Evolutionary conservation across 495 filamentous ascomycete species (phyloP), one percentile per base, ranked within the genome.

Genomic region (Hypomontagnella submonticulosa): DNA sequence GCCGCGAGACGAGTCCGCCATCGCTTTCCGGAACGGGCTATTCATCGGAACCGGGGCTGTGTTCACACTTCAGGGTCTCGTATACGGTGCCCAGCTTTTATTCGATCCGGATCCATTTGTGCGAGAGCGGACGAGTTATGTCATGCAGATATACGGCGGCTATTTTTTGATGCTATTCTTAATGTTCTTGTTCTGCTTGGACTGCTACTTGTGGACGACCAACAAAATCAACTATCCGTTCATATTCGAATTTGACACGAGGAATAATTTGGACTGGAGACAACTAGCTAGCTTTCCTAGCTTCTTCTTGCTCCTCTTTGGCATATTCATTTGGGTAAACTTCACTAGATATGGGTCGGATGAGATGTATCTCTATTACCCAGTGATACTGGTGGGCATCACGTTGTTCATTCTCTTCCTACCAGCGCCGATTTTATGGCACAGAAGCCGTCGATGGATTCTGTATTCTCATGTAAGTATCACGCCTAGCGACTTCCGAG

Each of bases 141-240:
- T 97, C 15, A 74, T 97, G 37, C 77, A 97, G 85, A 83, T 97
- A 6, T 97, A 97, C 69, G 92, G 79, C 18, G 93, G 93, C 4
- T 96, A 92, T 72, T 93, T 95, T 56, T 80, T 96, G 4, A 83
- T 88, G 56, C 76, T 93, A 10, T 81, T 90, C 50, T 84, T 96
- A 16, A 86, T 93, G 70, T 77, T 86, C 37, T 73, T 93, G 19
- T 97, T 96, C 67, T 89, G 86, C 60, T 46, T 97, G 32, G 89
- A 90, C 68, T 94, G 92, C 71, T 84, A 88, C 53, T 77, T 96
- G 46, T 98, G 92, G 92, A 85, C 87, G 3, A 79, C 76, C 40
- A 86, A 89, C 62, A 94, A 92, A 75, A 92, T 99, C 71, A 99
- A 99, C 71, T 97, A 97, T 75, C 84, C 87, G 30, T 99, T 99